Evolutionary conservation across 129 eudicot genomes (phyloP).

Genomic region (Pulicaria dysenterica): DNA sequence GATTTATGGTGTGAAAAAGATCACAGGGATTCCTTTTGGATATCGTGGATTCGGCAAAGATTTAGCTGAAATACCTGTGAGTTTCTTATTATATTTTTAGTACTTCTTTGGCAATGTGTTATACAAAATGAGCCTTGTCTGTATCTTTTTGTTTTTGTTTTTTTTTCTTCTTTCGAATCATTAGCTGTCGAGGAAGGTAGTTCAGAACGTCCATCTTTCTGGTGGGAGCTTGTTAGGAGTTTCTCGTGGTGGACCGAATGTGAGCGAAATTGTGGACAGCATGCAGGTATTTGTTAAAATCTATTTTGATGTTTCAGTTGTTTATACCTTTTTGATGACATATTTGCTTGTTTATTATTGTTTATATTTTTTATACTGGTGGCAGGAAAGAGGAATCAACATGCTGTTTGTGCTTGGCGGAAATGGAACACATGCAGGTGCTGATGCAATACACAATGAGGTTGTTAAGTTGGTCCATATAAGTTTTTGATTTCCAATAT

Average conservation of each 20-base stretch:
- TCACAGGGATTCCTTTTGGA: constrained; percentile 95
- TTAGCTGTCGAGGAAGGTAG: constrained; percentile 90
- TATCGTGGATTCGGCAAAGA: constrained; percentile 91
- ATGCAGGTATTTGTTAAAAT: constrained; percentile 64
- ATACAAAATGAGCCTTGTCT: constrained; percentile 20
- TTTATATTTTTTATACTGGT: constrained; percentile 23
- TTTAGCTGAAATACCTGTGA: constrained; percentile 84
- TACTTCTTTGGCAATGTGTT: not conserved
- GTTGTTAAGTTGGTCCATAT: constrained; percentile 40
- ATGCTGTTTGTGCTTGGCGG: constrained; percentile 99
- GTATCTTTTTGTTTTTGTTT: not conserved
- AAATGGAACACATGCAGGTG: constrained; percentile 99
- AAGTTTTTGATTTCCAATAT: constrained; percentile 13
- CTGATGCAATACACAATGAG: constrained; percentile 92
- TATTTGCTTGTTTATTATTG: constrained; percentile 11
- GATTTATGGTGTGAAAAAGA: constrained; percentile 93
- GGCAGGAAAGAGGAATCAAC: constrained; percentile 89
- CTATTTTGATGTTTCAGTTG: not conserved
- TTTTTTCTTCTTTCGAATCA: not conserved
- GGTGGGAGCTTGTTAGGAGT: constrained; percentile 99
- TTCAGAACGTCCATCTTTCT: constrained; percentile 94
- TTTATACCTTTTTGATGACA: not conserved
- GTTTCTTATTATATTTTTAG: constrained; percentile 32
- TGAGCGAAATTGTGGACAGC: constrained; percentile 87
- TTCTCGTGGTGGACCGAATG: constrained; percentile 93